These are phyloP conservation scores for Colletotrichum echinochloae DNA, from an alignment of 2,329 filamentous ascomycete genomes.

Conservation along the genomic window DNA sequence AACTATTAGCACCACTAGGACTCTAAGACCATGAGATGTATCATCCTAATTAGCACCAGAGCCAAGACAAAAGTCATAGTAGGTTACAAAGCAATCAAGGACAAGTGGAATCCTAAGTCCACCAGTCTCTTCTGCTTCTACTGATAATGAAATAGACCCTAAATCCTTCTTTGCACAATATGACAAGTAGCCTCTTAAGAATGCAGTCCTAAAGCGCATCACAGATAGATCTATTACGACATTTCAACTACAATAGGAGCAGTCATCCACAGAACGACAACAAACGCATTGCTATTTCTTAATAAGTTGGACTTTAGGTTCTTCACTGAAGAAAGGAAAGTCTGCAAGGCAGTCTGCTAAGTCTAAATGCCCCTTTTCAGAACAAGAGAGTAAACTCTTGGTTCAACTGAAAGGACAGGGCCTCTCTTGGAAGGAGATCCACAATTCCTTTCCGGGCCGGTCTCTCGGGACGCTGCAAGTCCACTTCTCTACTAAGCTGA, in stretches of 20 bases:
- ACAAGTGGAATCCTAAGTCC: neutral
- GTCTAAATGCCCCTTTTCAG: constrained; percentile 1
- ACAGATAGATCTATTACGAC: neutral
- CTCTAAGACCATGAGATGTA: constrained; percentile 1
- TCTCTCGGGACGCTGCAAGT: constrained; percentile 7
- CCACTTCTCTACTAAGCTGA: constrained; percentile 10
- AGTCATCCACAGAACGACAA: constrained; percentile 1
- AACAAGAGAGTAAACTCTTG: constrained; percentile 2
- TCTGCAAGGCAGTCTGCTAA: neutral
- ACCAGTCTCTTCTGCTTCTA: neutral
- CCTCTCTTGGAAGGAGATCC: constrained; percentile 3
- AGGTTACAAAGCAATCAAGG: neutral
- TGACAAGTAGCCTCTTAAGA: constrained; percentile 1
- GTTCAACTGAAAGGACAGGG: constrained; percentile 2
- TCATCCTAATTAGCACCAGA: neutral
- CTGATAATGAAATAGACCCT: neutral
- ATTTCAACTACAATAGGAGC: constrained; percentile 2
- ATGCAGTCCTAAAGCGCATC: neutral
- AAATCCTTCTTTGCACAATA: neutral
- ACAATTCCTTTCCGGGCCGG: neutral
- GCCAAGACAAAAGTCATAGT: constrained; percentile 1
- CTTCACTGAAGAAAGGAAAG: neutral
- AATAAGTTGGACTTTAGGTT: neutral
- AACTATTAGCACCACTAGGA: neutral
- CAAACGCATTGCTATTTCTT: neutral